Base-by-base conservation (phyloP, 805 yeast genomes). In the Spathaspora boniae region DNA sequence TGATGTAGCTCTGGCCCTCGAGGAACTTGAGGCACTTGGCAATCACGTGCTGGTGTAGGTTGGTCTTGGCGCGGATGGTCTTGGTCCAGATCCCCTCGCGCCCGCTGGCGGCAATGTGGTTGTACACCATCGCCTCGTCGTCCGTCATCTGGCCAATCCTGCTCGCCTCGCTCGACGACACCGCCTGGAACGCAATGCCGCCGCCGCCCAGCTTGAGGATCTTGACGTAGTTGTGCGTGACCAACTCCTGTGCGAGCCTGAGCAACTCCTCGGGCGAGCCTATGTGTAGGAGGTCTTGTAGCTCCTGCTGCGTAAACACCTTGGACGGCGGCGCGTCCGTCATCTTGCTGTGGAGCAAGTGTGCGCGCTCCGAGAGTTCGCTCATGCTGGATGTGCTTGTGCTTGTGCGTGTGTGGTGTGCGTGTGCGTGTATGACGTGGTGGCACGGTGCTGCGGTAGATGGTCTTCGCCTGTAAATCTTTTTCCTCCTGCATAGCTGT, bases 21-120 rank as follows among this genome's bases (percentile, higher is more conserved):
- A 89, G 62, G 16, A 82, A 65, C 53, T 89, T 89, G 52, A 89
- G 65, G 52, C 95, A 85, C 53, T 94, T 73, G 30, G 75, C 70
- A 8, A 89, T 95, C n/a, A 89, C 82, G 54, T 86, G 94, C 51
- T 87, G 95, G 56, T 89, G 96, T 42, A 89, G 63, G 50, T 88
- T 88, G 9, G 96, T 85, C 52, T 82, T 80, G 8, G 89, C 86
- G 54, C 86, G 86, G 47, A 89, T 77, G 6, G 95, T 86, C 61
- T 86, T 87, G 9, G 95, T 84, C 97, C 97, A 89, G 35, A 89
- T 87, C 29, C 97, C 97, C 60, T 89, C 97, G 58, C 98, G 71
- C 4, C 93, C 95, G 6, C 94, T 76, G 0, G 95, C 94, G 51
- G 86, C 95, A 44, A 91, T 91, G 51, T 88, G 82, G 1, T 93